Conservation (phyloP, 2,329 filamentous ascomycete genomes). For the Penicillium rolfsii region DNA sequence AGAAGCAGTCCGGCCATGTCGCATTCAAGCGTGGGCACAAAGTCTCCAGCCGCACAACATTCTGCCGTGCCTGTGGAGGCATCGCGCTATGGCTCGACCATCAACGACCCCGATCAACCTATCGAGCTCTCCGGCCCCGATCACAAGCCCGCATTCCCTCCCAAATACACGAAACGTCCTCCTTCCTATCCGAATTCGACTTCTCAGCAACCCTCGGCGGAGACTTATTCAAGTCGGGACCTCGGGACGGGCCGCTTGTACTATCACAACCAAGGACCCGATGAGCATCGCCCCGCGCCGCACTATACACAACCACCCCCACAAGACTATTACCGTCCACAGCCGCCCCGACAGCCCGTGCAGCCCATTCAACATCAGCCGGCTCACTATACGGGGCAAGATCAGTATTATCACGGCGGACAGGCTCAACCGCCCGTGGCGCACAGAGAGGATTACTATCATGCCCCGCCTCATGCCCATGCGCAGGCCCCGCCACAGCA, state of each 20-base stretch:
- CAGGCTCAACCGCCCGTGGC: background rate
- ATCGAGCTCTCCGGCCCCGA: slow-evolving; percentile 8
- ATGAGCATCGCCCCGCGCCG: background rate
- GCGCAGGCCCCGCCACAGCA: background rate
- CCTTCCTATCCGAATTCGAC: background rate
- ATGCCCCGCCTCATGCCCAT: background rate
- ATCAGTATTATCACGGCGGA: background rate
- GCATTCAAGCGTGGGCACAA: slow-evolving; percentile 3
- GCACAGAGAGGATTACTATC: slow-evolving; percentile 5
- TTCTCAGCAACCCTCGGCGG: background rate
- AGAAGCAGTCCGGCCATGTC: slow-evolving; percentile 6
- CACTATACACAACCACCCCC: background rate
- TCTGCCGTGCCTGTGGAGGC: background rate
- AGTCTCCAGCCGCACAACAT: background rate
- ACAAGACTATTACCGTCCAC: slow-evolving; percentile 1
- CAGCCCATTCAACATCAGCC: background rate
- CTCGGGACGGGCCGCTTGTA: slow-evolving; percentile 4
- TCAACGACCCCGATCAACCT: slow-evolving; percentile 2
- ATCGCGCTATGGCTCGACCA: background rate
- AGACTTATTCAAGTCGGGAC: slow-evolving; percentile 3
- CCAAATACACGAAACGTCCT: slow-evolving; percentile 7
- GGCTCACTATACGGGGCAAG: background rate
- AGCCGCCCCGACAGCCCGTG: background rate
- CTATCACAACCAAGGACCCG: slow-evolving; percentile 7
- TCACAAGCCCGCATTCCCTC: slow-evolving; percentile 5